A percentile compares a stretch with the other conserved stretches of the same genome.
phyloP scores from a whole-genome alignment of 441 rosid species.

The Capsella rubella region DNA sequence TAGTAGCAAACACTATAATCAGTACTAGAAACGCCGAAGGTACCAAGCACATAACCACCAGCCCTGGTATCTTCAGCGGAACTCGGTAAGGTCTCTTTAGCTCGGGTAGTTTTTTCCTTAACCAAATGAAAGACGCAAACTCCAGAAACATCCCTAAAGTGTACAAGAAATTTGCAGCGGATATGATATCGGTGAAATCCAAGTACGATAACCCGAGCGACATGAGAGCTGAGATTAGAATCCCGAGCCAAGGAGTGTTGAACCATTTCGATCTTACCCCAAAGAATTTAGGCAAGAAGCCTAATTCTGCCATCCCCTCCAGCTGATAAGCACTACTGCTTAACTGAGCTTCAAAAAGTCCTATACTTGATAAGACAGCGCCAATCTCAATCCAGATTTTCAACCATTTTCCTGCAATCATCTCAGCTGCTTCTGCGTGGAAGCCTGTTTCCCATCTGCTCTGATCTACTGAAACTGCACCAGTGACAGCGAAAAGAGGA shows the following conservation, averaged over 20 bases:
- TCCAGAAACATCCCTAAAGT: constrained; percentile 82
- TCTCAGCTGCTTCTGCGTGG: constrained; percentile 59
- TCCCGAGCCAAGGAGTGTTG: constrained; percentile 85
- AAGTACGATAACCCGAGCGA: constrained; percentile 59
- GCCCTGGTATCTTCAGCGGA: constrained; percentile 57
- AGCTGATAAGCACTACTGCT: constrained; percentile 66
- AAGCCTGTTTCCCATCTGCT: constrained; percentile 59
- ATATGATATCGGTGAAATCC: constrained; percentile 65
- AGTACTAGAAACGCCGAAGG: constrained; percentile 68
- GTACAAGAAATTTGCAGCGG: constrained; percentile 80
- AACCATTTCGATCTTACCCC: constrained; percentile 62
- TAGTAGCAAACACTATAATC: constrained; percentile 69
- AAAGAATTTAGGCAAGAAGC: constrained; percentile 59
- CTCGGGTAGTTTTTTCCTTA: constrained; percentile 59
- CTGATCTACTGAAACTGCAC: constrained; percentile 59
- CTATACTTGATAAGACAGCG: constrained; percentile 57
- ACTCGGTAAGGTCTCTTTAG: constrained; percentile 71
- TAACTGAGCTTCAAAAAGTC: constrained; percentile 66
- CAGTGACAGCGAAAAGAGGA: constrained; percentile 77
- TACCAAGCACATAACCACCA: constrained; percentile 68
- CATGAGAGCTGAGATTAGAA: constrained; percentile 60
- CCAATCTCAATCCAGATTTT: constrained; percentile 60
- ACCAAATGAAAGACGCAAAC: constrained; percentile 76
- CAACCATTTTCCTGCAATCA: constrained; percentile 67
- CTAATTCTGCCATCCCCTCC: constrained; percentile 62